Conservation (phyloP, 225 moss, liverwort and hornwort genomes). For the Asterella californica region DNA sequence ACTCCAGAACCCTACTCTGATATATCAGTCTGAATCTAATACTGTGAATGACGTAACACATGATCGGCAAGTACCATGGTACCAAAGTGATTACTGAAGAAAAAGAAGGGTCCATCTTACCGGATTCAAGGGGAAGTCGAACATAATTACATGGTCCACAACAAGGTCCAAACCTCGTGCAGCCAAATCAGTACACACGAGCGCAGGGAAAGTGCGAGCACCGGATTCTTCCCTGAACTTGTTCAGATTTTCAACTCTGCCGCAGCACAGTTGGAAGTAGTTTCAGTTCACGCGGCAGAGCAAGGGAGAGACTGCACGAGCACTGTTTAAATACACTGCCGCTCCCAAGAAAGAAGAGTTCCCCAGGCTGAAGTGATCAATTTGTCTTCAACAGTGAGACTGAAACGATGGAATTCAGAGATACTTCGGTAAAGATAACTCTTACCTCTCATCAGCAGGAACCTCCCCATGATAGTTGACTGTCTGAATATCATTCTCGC, state of each 20-base stretch:
- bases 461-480: conserved; percentile 98
- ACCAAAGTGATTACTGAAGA: too few species aligned
- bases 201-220: conserved; percentile 59
- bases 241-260: conserved; percentile 87
- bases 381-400: not conserved
- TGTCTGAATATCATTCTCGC: conserved; percentile 72
- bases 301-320: not conserved
- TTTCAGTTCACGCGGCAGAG: not conserved
- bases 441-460: conserved; percentile 89
- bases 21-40: not conserved
- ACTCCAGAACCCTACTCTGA: not conserved
- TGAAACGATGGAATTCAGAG: not conserved
- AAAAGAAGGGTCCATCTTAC: conserved; percentile 37
- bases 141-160: conserved; percentile 97
- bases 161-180: conserved; percentile 95
- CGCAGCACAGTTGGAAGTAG: not conserved
- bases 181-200: conserved; percentile 95
- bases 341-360: not conserved
- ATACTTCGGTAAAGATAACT: not conserved
- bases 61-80: not conserved
- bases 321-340: not conserved
- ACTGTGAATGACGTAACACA: not conserved
- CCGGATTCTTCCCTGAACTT: conserved; percentile 67
- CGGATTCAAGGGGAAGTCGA: conserved; percentile 96
- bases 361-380: not conserved